Evolutionary conservation across 495 filamentous ascomycete genomes (phyloP).

Genomic region (Zalerion maritima): DNA sequence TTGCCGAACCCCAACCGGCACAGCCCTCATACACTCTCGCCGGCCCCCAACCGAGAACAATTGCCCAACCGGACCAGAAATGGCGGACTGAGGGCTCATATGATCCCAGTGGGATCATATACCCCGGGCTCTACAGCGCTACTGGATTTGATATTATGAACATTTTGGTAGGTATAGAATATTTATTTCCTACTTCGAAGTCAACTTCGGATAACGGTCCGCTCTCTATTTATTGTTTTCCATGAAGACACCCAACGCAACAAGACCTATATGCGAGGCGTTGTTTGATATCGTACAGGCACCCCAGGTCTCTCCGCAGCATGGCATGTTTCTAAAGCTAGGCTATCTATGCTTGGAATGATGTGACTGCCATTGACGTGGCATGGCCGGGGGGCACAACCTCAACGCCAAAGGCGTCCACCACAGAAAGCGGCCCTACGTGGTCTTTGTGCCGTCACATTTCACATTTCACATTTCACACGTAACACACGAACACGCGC

Average conservation of each 20-base stretch:
- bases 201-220: not conserved
- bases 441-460: too few relatives aligned
- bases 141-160: conserved; percentile 32
- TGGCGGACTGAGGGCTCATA: conserved; percentile 1
- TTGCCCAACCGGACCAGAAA: not conserved
- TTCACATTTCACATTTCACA: conserved; percentile 1
- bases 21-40: not conserved
- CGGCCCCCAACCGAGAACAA: conserved; percentile 1
- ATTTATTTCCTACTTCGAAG: too few relatives aligned
- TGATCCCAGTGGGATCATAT: conserved; percentile 30
- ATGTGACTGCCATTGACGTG: too few relatives aligned
- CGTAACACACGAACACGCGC: not conserved
- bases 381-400: too few relatives aligned
- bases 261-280: too few relatives aligned
- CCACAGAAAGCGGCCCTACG: too few relatives aligned
- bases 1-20: not conserved
- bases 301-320: not conserved
- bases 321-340: too few relatives aligned
- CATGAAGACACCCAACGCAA: too few relatives aligned
- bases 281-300: not conserved
- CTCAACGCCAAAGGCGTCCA: too few relatives aligned
- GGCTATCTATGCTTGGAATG: too few relatives aligned
- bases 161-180: conserved; percentile 36
- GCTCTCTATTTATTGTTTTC: not conserved
- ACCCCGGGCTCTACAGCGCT: conserved; percentile 30